These are phyloP conservation scores for Chlamydomonas applanata DNA, from an alignment of 139 green algal species.

Conservation along the genomic window DNA sequence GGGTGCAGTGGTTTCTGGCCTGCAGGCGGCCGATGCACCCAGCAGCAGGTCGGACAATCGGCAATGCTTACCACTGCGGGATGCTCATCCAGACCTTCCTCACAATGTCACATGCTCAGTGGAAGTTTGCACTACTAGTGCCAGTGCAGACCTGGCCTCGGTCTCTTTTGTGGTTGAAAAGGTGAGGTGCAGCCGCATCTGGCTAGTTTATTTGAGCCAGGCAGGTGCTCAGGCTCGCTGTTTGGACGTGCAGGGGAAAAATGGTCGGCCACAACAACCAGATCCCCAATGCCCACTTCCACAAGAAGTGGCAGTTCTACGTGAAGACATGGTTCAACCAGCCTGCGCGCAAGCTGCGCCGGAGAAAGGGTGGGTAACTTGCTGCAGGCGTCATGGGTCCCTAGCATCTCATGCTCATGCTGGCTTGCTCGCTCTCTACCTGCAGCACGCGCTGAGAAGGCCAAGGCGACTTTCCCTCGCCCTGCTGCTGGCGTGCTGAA, in stretches of 20 bases:
- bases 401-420: not conserved
- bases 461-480: slow-evolving; percentile 85
- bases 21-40: too few species aligned
- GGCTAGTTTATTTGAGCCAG: not conserved
- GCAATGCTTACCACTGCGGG: too few species aligned
- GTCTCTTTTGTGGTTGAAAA: not conserved
- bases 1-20: too few species aligned
- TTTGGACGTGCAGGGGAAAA: slow-evolving; percentile 19
- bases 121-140: too few species aligned
- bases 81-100: too few species aligned
- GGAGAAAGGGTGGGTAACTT: slow-evolving; percentile 65
- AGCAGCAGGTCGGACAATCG: too few species aligned
- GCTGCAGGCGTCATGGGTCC: not conserved
- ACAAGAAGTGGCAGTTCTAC: slow-evolving; percentile 89
- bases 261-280: slow-evolving; percentile 91
- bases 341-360: slow-evolving; percentile 89
- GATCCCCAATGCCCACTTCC: slow-evolving; percentile 90
- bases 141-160: too few species aligned
- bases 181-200: not conserved
- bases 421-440: slow-evolving; percentile 11
- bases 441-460: slow-evolving; percentile 91
- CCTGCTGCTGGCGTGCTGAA: slow-evolving; percentile 84
- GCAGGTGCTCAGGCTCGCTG: too few species aligned
- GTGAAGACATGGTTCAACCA: slow-evolving; percentile 99
- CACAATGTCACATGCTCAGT: too few species aligned